Base-by-base conservation (phyloP, 768 basidiomycete genomes). In the Tulasnella sp. region DNA sequence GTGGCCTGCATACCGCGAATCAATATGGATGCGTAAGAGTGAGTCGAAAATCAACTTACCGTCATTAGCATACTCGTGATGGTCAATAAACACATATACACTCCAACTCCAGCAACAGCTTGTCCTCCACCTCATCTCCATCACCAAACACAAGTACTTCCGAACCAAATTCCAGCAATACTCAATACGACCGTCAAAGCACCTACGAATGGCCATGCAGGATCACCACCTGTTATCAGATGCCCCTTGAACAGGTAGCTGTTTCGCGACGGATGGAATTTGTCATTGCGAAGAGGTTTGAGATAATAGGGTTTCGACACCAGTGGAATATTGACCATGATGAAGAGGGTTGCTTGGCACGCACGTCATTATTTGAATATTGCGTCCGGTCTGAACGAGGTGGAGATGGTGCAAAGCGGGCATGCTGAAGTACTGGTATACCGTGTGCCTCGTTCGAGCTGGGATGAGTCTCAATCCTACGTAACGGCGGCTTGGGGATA, bases 111-210 rank as follows among this genome's bases (percentile, higher is more conserved):
- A 0, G 83, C 81, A 12, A 80, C 74, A 4, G 77, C 79, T 5
- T 80, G 75, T 42, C 85, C 83, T 53, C 79, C 71, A 33, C 68
- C 67, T 19, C 40, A 28, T 15, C 35, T 28, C 91, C 92, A 96
- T 75, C 92, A 81, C 77, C 81, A 93, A 15, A 81, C 78, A 40
- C 80, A 83, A 0, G 89, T 91, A 22, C 88, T 88, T 8, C 78
- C 84, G 56, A 95, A 78, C 86, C 88, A 99, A 7, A 83, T 65
- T 0, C 79, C 87, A 2, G 84, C 69, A 40, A 96, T 72, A 2
- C 71, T 71, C 22, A 90, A 61, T 24, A 82, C 67, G 19, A 93
- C 48, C 1, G 64, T 61, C 43, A 92, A 66, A 5, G 76, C 76
- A 0, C 71, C 73, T 2, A 87, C 59, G 58, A 98, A 87, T 4